A percentile compares a stretch with the other conserved stretches of the same genome.
phyloP scores from a whole-genome alignment of 257 asterid species.

The Nicotiana noctiflora region DNA sequence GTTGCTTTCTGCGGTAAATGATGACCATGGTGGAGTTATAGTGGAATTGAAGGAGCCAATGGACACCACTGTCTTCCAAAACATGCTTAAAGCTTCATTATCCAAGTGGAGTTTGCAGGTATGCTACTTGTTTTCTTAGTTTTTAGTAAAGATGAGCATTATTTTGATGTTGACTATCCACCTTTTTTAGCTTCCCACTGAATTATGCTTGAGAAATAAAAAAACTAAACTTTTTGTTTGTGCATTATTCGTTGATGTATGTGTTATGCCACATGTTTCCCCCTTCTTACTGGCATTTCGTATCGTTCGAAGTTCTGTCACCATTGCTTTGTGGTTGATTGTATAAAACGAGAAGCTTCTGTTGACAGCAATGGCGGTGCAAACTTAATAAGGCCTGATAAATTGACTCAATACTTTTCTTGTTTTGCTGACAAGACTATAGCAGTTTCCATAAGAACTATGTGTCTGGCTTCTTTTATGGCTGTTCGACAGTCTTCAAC shows the following conservation, averaged over 20 bases:
- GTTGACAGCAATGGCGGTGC: not conserved
- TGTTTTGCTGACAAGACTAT: not conserved
- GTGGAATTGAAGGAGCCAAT: slow-evolving; percentile 57
- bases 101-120: slow-evolving; percentile 67
- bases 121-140: not conserved
- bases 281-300: not conserved
- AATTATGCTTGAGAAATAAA: not conserved
- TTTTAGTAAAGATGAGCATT: not conserved
- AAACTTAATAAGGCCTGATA: not conserved
- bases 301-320: not conserved
- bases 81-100: slow-evolving; percentile 46
- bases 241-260: not conserved
- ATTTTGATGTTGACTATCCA: not conserved
- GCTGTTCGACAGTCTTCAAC: not conserved
- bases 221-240: not conserved
- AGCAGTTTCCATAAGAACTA: not conserved
- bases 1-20: slow-evolving; percentile 48
- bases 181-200: not conserved
- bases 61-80: slow-evolving; percentile 36
- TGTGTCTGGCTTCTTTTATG: not conserved
- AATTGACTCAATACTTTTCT: not conserved
- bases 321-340: not conserved
- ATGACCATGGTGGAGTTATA: slow-evolving; percentile 57
- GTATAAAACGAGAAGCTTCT: not conserved
- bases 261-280: not conserved